Percentiles rank a stretch among this genome's conserved stretches.
Evolutionary conservation across 495 filamentous ascomycete genomes (phyloP).

Genomic region (Annulohypoxylon maeteangense): DNA sequence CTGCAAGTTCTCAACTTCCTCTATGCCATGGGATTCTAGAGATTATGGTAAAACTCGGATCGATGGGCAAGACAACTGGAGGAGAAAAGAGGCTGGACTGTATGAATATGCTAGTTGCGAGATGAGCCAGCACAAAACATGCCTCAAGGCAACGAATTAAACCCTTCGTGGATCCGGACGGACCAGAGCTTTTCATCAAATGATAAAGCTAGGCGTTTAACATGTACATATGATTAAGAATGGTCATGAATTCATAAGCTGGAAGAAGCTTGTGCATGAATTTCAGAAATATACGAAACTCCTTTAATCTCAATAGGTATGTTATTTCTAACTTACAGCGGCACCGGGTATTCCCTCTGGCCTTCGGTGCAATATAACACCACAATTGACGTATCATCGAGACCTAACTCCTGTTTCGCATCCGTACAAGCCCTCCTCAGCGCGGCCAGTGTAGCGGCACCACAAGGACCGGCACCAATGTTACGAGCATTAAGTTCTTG

Average conservation of each 20-base stretch:
- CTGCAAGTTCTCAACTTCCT: conserved; percentile 38
- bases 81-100: neutral
- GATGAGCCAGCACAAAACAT: neutral
- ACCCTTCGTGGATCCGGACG: neutral
- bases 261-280: neutral
- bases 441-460: conserved; percentile 69
- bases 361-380: conserved; percentile 55
- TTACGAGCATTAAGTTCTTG: conserved; percentile 57
- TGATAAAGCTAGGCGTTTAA: neutral
- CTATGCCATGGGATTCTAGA: conserved; percentile 34
- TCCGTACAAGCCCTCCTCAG: conserved; percentile 56
- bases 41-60: no score
- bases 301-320: neutral
- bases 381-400: conserved; percentile 61
- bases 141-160: neutral
- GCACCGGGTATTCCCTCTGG: conserved; percentile 39
- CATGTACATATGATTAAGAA: neutral
- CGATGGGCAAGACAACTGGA: neutral
- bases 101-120: conserved; percentile 2
- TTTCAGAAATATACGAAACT: neutral
- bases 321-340: conserved; percentile 13
- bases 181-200: neutral
- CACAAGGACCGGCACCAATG: conserved; percentile 69
- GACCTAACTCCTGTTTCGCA: conserved; percentile 40
- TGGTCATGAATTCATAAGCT: neutral